Evolutionary conservation across 768 basidiomycete genomes (phyloP).

Genomic region (Erythrobasidium yunnanense): DNA sequence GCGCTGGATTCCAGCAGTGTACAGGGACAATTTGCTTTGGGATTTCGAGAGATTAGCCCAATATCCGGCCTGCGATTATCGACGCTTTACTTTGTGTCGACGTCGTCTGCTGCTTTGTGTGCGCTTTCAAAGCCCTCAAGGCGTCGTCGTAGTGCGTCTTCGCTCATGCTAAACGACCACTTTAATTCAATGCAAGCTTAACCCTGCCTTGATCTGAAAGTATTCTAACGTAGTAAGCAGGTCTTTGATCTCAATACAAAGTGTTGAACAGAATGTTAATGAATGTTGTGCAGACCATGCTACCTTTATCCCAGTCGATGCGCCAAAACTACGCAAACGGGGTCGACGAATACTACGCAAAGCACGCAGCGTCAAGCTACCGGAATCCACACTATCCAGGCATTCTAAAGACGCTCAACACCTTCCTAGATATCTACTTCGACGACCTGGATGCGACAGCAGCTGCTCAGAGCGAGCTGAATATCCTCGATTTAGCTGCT

Average conservation of each 20-base stretch:
- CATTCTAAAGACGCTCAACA: conserved; percentile 41
- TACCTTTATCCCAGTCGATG: conserved; percentile 3
- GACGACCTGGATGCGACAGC: conserved; percentile 27
- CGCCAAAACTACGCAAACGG: background rate
- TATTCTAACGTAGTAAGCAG: too few relatives aligned
- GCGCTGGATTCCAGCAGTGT: conserved; percentile 20
- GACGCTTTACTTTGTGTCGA: conserved; percentile 17
- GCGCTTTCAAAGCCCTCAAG: conserved; percentile 24
- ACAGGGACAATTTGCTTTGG: conserved; percentile 10
- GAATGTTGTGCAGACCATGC: conserved; percentile 6
- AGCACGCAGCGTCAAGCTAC: conserved; percentile 25
- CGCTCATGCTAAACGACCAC: background rate
- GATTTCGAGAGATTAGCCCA: too few relatives aligned
- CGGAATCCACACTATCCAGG: conserved; percentile 44
- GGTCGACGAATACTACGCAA: background rate
- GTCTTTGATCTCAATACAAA: background rate
- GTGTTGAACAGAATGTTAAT: background rate
- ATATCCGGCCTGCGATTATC: too few relatives aligned
- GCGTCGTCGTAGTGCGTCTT: conserved; percentile 1
- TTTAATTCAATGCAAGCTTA: too few relatives aligned
- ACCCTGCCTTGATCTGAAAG: too few relatives aligned
- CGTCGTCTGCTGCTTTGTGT: conserved; percentile 21
- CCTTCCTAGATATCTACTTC: conserved; percentile 34
- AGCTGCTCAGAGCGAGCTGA: background rate
- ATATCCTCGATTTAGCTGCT: conserved; percentile 55